phyloP scores from a whole-genome alignment of 192 early-diverging fungal species.

The Coemansia sp. region DNA sequence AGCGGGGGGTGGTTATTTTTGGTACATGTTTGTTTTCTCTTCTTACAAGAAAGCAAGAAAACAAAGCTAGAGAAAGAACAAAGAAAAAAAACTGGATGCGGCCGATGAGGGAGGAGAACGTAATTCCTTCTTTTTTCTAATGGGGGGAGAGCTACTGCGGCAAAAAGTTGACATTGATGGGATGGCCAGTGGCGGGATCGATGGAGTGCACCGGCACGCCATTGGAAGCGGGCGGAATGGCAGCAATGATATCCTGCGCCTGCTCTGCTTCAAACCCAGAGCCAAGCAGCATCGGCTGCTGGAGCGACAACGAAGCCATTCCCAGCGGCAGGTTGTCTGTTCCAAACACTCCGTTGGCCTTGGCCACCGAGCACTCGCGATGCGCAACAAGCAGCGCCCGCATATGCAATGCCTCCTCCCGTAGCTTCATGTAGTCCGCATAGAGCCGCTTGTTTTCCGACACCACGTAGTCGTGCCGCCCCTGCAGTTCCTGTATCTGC shows the following conservation, averaged over 20 bases:
- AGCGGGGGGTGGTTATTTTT: too few relatives aligned
- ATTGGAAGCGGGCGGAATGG: slow-evolving; percentile 39
- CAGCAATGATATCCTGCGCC: slow-evolving; percentile 41
- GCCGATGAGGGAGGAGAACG: too few relatives aligned
- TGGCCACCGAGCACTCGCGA: slow-evolving; percentile 71
- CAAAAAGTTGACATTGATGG: not conserved
- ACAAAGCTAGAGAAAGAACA: too few relatives aligned
- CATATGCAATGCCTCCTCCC: slow-evolving; percentile 74
- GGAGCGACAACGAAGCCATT: slow-evolving; percentile 24
- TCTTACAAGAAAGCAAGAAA: too few relatives aligned
- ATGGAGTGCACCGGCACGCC: slow-evolving; percentile 31
- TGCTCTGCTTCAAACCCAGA: slow-evolving; percentile 25
- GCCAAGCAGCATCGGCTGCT: slow-evolving; percentile 16
- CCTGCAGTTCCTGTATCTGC: slow-evolving; percentile 79
- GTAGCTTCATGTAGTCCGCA: slow-evolving; percentile 46
- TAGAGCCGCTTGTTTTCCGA: slow-evolving; percentile 45
- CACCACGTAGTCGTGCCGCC: slow-evolving; percentile 43
- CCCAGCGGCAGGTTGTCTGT: slow-evolving; percentile 42
- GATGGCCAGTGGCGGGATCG: slow-evolving; percentile 14
- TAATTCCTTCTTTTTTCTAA: too few relatives aligned
- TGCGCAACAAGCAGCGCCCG: slow-evolving; percentile 78
- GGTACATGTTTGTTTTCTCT: too few relatives aligned
- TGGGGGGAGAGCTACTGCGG: not conserved
- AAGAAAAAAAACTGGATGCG: too few relatives aligned
- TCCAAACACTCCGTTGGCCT: slow-evolving; percentile 65